These are phyloP conservation scores for Austroboletus novae-zelandiae DNA, from an alignment of 1,284 basidiomycete genomes.

Conservation along the genomic window DNA sequence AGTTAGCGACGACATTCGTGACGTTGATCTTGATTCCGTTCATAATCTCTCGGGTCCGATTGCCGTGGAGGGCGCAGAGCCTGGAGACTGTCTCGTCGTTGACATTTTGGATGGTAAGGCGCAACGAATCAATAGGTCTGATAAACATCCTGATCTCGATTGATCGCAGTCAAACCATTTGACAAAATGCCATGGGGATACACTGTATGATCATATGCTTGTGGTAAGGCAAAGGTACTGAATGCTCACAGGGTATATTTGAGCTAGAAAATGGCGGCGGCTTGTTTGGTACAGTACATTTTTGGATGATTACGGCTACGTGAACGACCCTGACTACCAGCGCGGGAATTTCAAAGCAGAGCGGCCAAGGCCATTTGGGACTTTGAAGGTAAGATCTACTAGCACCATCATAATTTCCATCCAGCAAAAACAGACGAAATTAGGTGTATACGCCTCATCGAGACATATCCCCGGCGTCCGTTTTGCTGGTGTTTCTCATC, in stretches of 20 bases:
- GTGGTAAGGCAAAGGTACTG: neutral
- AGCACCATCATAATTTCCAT: neutral
- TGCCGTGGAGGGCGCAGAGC: slow-evolving; percentile 71
- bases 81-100: slow-evolving; percentile 76
- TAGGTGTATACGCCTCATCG: slow-evolving; percentile 13
- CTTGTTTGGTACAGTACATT: slow-evolving; percentile 51
- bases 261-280: slow-evolving; percentile 76
- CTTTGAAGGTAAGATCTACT: slow-evolving; percentile 50
- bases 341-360: slow-evolving; percentile 65
- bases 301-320: neutral
- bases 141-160: neutral
- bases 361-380: slow-evolving; percentile 83
- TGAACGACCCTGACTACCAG: slow-evolving; percentile 29
- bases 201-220: slow-evolving; percentile 42
- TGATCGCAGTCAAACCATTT: slow-evolving; percentile 56
- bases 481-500: slow-evolving; percentile 77
- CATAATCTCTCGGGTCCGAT: slow-evolving; percentile 79
- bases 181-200: slow-evolving; percentile 83
- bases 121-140: neutral
- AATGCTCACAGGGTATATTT: slow-evolving; percentile 57
- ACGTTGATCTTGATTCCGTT: slow-evolving; percentile 62
- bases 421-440: neutral
- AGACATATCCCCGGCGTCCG: slow-evolving; percentile 63
- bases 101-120: slow-evolving; percentile 69
- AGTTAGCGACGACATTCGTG: slow-evolving; percentile 68